Conservation (phyloP, 2,329 filamentous ascomycete genomes). For the Aspergillus aculeatus region DNA sequence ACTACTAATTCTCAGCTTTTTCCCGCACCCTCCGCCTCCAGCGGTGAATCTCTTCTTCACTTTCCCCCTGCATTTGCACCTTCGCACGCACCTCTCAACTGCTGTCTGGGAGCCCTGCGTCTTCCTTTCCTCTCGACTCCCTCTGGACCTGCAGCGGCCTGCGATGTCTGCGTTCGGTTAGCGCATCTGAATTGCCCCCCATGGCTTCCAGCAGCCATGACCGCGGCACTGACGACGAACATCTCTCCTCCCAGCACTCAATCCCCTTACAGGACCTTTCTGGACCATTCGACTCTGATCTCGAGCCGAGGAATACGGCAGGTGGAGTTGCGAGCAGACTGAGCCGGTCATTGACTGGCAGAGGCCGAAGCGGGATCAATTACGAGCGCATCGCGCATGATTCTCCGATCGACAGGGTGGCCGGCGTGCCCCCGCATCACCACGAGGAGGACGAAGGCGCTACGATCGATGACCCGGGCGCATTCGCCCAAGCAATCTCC, state of each 20-base stretch:
- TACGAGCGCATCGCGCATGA: conserved; percentile 56
- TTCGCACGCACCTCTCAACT: neutral
- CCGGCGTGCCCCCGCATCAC: conserved; percentile 20
- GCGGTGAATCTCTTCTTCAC: neutral
- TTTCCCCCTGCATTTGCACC: conserved; percentile 5
- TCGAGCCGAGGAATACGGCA: conserved; percentile 27
- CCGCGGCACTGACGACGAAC: conserved; percentile 29
- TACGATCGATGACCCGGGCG: conserved; percentile 37
- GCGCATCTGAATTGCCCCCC: conserved; percentile 33
- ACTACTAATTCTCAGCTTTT: neutral
- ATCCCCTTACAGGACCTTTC: conserved; percentile 70
- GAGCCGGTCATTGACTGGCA: conserved; percentile 41
- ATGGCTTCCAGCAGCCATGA: conserved; percentile 43
- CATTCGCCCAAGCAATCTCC: conserved; percentile 44
- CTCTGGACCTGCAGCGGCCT: conserved; percentile 20
- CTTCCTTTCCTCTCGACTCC: conserved; percentile 2
- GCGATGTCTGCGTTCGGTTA: conserved; percentile 43
- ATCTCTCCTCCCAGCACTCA: conserved; percentile 44
- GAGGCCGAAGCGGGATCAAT: conserved; percentile 42
- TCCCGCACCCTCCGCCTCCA: neutral
- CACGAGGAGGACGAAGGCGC: conserved; percentile 30
- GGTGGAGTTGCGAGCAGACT: conserved; percentile 43
- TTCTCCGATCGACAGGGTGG: conserved; percentile 43
- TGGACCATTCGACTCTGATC: conserved; percentile 36
- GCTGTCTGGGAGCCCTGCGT: conserved; percentile 1